phyloP scores from a whole-genome alignment of 179 eudicot species.

The Actinidia arguta region DNA sequence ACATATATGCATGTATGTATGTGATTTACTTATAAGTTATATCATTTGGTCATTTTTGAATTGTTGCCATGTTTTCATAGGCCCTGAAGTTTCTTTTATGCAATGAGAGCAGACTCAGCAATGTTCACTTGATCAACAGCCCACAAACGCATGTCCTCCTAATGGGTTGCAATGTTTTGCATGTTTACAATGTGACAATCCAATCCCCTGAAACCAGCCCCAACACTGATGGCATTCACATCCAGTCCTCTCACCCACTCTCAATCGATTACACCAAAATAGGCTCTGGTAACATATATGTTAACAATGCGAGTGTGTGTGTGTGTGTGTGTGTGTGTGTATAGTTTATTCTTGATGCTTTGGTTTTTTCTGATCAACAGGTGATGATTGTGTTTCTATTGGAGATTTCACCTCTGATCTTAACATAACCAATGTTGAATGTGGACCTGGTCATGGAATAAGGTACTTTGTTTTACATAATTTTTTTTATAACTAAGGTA shows the following conservation, averaged over 20 bases:
- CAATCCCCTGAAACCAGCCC: constrained; percentile 44
- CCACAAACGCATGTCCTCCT: constrained; percentile 63
- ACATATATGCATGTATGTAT: background rate
- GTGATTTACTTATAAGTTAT: background rate
- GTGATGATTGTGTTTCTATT: constrained; percentile 52
- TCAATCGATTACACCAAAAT: constrained; percentile 26
- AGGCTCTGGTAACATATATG: constrained; percentile 34
- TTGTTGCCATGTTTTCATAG: constrained; percentile 26
- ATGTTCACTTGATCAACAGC: constrained; percentile 47
- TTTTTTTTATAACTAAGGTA: no score
- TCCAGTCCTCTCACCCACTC: constrained; percentile 32
- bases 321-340: background rate
- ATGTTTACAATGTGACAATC: constrained; percentile 34
- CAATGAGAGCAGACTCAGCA: constrained; percentile 47
- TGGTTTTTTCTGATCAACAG: constrained; percentile 22
- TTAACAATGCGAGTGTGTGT: no score
- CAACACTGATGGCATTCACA: constrained; percentile 58
- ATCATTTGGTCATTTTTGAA: background rate
- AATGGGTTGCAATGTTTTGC: constrained; percentile 36
- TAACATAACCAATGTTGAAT: constrained; percentile 30
- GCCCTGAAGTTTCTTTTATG: constrained; percentile 60
- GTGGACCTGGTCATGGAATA: constrained; percentile 41
- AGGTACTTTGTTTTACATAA: no score
- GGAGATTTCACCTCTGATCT: constrained; percentile 41
- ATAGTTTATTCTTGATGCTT: background rate